Evolutionary conservation across 768 basidiomycete species (phyloP), one percentile per base, ranked within the genome.

Genomic region (Lentinula boryana): DNA sequence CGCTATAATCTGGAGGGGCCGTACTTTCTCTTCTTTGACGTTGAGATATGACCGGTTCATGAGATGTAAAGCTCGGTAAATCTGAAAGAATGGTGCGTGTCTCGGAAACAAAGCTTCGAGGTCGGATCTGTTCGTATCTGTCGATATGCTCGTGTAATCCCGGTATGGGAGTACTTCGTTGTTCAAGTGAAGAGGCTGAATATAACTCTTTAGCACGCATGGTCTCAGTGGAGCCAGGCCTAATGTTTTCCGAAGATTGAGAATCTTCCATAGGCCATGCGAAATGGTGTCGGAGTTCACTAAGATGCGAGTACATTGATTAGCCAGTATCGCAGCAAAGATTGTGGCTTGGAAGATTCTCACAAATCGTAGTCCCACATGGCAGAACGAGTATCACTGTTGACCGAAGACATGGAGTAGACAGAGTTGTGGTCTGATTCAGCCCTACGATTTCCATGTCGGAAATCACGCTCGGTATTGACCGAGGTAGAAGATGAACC

Each of bases 1-100:
- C 61, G 8, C 68, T 67, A 49, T 70, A 70, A 53, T 51, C 56
- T 8, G 68, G 69, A 44, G 68, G 70, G 5, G 63, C 60, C 32
- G 58, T 58, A 31, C 61, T 62, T 40, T 43, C 49, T 33, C 52
- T 56, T 57, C 33, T 15, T 18, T 15, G 21, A 23, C 41, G 35
- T 12, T 4, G 27, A 46, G 13, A 18, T 18, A 9, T 15, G 41
- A 12, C 21, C 13, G 56, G 27, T 16, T 27, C 54, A 31, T 38
- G 21, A 36, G 41, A 27, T 57, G 40, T 32, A 44, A 44, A 44
- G 41, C 56, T 46, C 13, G 54, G 54, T 31, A 56, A 31, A 40
- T 31, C 18, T n/a, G 56, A 43, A 9, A 21, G 12, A 16, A 57
- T 57, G 27, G 56, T 46, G 15, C 7, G 18, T 16, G 56, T 43